Percentiles rank a stretch among this genome's conserved stretches.
Evolutionary conservation across 306 rosid species (phyloP).

Genomic region (Vigna nakashimae): DNA sequence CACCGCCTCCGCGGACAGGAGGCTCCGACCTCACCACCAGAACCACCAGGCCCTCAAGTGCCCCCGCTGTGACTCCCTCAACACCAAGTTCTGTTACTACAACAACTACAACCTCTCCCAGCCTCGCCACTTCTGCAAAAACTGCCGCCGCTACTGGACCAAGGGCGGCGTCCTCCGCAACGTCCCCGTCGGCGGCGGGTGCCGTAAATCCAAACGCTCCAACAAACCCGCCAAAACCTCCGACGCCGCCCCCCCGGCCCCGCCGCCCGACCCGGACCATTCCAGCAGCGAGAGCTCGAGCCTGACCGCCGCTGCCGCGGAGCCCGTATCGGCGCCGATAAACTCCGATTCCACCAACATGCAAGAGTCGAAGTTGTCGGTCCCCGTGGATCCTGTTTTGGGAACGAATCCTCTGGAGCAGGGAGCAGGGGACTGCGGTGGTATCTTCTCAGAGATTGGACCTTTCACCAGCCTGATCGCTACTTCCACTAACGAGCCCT

Average conservation of each 20-base stretch:
- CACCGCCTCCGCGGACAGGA: slow-evolving; percentile 57
- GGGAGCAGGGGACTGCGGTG: slow-evolving; percentile 56
- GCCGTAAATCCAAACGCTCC: slow-evolving; percentile 90
- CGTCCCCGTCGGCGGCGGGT: slow-evolving; percentile 98
- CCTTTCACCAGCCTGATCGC: slow-evolving; percentile 68
- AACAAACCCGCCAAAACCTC: slow-evolving; percentile 48
- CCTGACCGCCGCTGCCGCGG: slow-evolving; percentile 73
- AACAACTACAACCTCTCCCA: slow-evolving; percentile 97
- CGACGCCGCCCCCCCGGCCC: not conserved
- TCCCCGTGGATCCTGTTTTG: slow-evolving; percentile 35
- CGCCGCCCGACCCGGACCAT: slow-evolving; percentile 36
- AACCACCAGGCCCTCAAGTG: slow-evolving; percentile 77
- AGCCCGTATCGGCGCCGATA: slow-evolving; percentile 58
- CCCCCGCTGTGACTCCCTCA: slow-evolving; percentile 90
- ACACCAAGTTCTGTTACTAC: slow-evolving; percentile 96
- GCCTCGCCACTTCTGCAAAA: slow-evolving; percentile 98
- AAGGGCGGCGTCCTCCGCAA: slow-evolving; percentile 98
- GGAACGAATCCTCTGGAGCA: slow-evolving; percentile 49
- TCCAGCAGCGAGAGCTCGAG: slow-evolving; percentile 94
- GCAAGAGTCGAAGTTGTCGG: slow-evolving; percentile 53
- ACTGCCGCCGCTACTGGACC: slow-evolving; percentile 98
- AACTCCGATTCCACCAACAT: slow-evolving; percentile 43
- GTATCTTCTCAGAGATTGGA: slow-evolving; percentile 81
- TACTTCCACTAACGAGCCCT: slow-evolving; percentile 60
- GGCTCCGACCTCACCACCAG: slow-evolving; percentile 63